Base-by-base conservation (phyloP, 163 green algal genomes). In the Prototheca cutis region DNA sequence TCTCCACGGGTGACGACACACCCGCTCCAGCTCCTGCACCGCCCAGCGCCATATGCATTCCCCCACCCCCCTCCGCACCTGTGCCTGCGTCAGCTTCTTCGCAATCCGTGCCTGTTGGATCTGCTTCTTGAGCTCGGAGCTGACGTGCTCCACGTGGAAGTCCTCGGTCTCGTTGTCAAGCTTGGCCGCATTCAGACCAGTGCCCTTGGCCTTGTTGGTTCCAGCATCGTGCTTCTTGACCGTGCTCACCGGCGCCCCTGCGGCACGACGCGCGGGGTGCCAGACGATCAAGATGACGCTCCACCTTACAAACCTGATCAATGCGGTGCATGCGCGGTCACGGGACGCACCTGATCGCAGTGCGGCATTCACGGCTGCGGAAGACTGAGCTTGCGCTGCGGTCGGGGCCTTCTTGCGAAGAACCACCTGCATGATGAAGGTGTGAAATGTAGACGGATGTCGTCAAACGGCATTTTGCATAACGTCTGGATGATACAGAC, bases 121-220 rank as follows among this genome's bases (percentile, higher is more conserved):
- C 45, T 85, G 81, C 70, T 90, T 93, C 72, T 97, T 98, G 40
- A 98, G 78, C 48, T 94, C 89, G n/a, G 78, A 84, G 21, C 75
- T 89, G 28, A 99, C 90, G 24, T 73, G 62, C 42, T 75, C 77
- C 57, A 75, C 70, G 40, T 87, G 71, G 40, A 96, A 88, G 42
- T 94, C 87, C 62, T 98, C 91, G 28, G 90, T 96, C 67, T 98
- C 91, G n/a, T 84, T 65, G n/a, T 97, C 91, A 13, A 98, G 77
- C 75, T 97, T 97, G 31, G 75, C 67, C 24, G 90, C 80, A 54
- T 87, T 84, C 57, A 90, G 84, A 24, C 78, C 74, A 23, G 45
- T 48, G 40, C 65, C 63, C 6, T 47, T 62, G 39, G 31, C 53
- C 47, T 65, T 80, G 71, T 89, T 89, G 39, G 61, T 67, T 1